phyloP scores from a whole-genome alignment of 1,284 basidiomycete species.

The Tilletia walkeri region DNA sequence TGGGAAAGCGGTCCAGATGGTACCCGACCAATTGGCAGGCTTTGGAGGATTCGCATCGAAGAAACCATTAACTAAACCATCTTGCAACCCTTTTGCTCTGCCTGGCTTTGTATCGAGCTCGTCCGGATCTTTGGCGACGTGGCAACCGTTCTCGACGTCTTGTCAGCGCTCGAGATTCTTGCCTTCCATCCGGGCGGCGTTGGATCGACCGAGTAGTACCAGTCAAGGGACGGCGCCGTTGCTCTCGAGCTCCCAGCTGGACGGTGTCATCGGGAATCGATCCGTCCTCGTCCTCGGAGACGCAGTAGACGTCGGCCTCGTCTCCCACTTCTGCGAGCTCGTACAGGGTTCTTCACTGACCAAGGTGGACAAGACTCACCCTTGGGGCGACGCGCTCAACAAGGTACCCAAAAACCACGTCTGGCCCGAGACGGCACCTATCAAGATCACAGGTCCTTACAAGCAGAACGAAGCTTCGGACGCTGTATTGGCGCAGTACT shows the following conservation, averaged over 20 bases:
- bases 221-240: background rate
- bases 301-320: conserved; percentile 54
- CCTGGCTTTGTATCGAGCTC: conserved; percentile 39
- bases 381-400: conserved; percentile 43
- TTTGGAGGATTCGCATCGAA: background rate
- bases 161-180: conserved; percentile 33
- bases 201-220: conserved; percentile 23
- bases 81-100: conserved; percentile 37
- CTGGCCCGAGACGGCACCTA: conserved; percentile 21
- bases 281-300: conserved; percentile 58
- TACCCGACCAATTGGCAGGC: background rate
- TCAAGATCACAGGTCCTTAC: conserved; percentile 20
- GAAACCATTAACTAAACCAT: background rate
- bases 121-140: conserved; percentile 33
- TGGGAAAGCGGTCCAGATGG: background rate
- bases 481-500: conserved; percentile 55
- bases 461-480: conserved; percentile 28
- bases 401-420: conserved; percentile 31
- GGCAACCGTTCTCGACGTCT: conserved; percentile 38
- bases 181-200: conserved; percentile 30
- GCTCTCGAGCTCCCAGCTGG: conserved; percentile 26
- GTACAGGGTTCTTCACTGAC: conserved; percentile 43
- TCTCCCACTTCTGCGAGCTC: conserved; percentile 56
- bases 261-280: conserved; percentile 51
- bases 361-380: conserved; percentile 50